A percentile compares a stretch with the other conserved stretches of the same genome.
Conservation (phyloP, 371 early-diverging fungal genomes). For the Dichotomocladium elegans region DNA sequence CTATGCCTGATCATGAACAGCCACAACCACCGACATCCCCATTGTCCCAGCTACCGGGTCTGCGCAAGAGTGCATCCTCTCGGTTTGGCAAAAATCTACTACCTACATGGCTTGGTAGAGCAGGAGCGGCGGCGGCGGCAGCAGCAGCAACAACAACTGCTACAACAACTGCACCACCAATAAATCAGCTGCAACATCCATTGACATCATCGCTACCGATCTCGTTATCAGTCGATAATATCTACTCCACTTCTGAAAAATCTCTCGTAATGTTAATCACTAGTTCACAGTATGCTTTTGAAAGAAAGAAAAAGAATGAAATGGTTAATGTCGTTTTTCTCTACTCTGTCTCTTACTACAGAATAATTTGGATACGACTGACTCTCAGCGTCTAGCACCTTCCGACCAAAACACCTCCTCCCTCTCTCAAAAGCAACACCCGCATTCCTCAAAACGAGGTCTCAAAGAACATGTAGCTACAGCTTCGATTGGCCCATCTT, state of each 20-base stretch:
- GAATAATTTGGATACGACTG: too few relatives aligned
- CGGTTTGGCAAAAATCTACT: constrained; percentile 37
- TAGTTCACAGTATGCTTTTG: constrained; percentile 3
- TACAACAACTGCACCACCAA: background rate
- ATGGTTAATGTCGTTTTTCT: background rate
- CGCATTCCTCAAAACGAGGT: background rate
- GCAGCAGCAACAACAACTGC: background rate
- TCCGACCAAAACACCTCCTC: too few relatives aligned
- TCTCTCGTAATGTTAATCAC: constrained; percentile 13
- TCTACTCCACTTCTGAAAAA: constrained; percentile 5
- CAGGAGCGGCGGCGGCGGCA: background rate
- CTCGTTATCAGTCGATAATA: background rate
- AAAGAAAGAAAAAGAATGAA: background rate
- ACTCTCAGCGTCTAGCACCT: too few relatives aligned
- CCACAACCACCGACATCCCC: background rate
- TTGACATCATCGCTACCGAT: background rate
- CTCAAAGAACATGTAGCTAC: constrained; percentile 10
- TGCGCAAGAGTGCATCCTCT: constrained; percentile 30
- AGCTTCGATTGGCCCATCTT: constrained; percentile 13
- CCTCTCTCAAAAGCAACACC: background rate
- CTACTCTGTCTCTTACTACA: too few relatives aligned
- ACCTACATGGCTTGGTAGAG: constrained; percentile 39
- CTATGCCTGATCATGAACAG: background rate
- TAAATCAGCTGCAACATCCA: background rate
- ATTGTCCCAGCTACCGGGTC: constrained; percentile 9